phyloP scores from a whole-genome alignment of 2,329 filamentous ascomycete species.

The Pseudocercospora macadamiae region DNA sequence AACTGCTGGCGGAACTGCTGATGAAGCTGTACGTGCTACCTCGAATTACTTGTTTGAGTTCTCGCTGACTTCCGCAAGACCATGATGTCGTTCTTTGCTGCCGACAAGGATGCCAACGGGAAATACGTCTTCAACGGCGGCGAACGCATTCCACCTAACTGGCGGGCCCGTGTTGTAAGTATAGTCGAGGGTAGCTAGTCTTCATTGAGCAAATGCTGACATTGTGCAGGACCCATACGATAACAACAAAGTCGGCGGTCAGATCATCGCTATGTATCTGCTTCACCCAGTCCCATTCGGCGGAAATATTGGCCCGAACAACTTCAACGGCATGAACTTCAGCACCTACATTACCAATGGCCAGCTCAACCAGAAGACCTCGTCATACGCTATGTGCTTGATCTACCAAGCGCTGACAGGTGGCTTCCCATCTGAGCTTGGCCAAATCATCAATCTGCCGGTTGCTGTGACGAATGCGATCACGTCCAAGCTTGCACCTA shows the following conservation, averaged over 20 bases:
- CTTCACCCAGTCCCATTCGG: slow-evolving; percentile 49
- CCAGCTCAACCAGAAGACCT: slow-evolving; percentile 36
- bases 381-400: slow-evolving; percentile 41
- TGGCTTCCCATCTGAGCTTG: slow-evolving; percentile 17
- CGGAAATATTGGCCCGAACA: slow-evolving; percentile 27
- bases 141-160: slow-evolving; percentile 46
- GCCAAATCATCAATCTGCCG: slow-evolving; percentile 21
- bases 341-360: slow-evolving; percentile 42
- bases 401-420: slow-evolving; percentile 43
- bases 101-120: slow-evolving; percentile 44
- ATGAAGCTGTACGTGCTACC: slow-evolving; percentile 32
- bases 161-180: slow-evolving; percentile 29
- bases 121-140: slow-evolving; percentile 42
- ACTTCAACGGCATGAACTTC: slow-evolving; percentile 33
- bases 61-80: slow-evolving; percentile 30
- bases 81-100: slow-evolving; percentile 49
- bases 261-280: slow-evolving; percentile 46
- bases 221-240: slow-evolving; percentile 41
- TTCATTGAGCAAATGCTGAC: too few relatives aligned
- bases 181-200: too few relatives aligned
- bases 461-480: slow-evolving; percentile 12
- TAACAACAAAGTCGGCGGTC: slow-evolving; percentile 35
- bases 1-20: slow-evolving; percentile 34
- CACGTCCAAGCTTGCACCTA: slow-evolving; percentile 7
- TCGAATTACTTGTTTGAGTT: slow-evolving; percentile 14